Conservation (phyloP, 108 stramenopile species). For the Schizochytrium sp. region DNA sequence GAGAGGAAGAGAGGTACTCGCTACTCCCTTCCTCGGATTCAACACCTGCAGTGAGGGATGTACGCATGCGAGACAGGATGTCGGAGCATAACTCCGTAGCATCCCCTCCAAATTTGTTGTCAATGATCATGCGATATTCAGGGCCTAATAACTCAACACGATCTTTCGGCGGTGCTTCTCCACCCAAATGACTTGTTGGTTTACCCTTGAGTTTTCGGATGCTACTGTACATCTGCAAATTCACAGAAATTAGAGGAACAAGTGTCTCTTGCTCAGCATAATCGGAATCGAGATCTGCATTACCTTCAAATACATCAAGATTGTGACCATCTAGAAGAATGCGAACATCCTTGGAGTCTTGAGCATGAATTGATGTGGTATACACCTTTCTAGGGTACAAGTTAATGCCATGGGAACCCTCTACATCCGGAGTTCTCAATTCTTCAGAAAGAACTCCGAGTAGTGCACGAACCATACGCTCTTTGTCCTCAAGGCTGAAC, state of each 20-base stretch:
- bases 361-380: background rate
- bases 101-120: too few relatives aligned
- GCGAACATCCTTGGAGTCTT: background rate
- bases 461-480: constrained; percentile 7
- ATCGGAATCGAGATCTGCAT: background rate
- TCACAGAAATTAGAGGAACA: background rate
- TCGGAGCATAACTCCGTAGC: too few relatives aligned
- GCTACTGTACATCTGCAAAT: background rate
- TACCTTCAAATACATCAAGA: background rate
- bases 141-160: too few relatives aligned
- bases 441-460: background rate
- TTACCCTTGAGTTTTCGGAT: background rate
- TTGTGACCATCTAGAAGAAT: background rate
- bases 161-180: too few relatives aligned
- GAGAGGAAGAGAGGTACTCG: too few relatives aligned
- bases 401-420: constrained; percentile 9
- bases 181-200: background rate
- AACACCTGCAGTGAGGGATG: too few relatives aligned
- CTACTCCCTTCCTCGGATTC: too few relatives aligned
- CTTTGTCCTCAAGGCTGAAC: constrained; percentile 34
- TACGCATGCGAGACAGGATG: too few relatives aligned
- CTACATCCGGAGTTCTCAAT: background rate
- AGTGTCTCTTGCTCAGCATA: background rate
- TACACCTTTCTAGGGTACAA: background rate
- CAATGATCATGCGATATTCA: too few relatives aligned